A percentile compares a stretch with the other conserved stretches of the same genome.
phyloP scores from a whole-genome alignment of 2,329 filamentous ascomycete species.

The Penicillium olsonii region DNA sequence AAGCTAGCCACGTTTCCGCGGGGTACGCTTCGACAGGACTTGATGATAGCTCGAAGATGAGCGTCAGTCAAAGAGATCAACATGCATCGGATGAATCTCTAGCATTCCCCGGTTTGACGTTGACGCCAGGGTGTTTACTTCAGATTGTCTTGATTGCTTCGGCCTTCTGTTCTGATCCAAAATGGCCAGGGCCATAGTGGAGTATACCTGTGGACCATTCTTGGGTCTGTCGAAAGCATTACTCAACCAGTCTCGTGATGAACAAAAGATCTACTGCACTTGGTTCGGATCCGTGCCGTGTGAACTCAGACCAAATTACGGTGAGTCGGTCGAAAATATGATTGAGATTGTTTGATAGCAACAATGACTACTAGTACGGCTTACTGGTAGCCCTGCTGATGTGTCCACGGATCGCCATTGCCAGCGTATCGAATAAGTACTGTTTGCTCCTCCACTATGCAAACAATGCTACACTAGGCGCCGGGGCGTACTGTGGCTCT shows the following conservation, averaged over 20 bases:
- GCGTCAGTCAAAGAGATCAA: background rate
- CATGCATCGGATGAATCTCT: background rate
- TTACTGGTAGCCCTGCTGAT: too few relatives aligned
- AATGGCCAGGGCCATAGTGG: constrained; percentile 2
- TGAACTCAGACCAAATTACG: background rate
- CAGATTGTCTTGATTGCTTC: constrained; percentile 14
- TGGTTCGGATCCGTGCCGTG: background rate
- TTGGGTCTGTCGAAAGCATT: background rate
- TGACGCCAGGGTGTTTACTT: constrained; percentile 14
- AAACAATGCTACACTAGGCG: background rate
- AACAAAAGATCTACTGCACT: background rate
- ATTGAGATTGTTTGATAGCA: background rate
- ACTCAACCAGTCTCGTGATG: background rate
- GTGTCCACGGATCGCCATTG: too few relatives aligned
- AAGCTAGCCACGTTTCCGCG: constrained; percentile 24
- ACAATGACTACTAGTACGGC: too few relatives aligned
- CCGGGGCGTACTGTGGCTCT: too few relatives aligned
- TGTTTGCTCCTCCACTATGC: background rate
- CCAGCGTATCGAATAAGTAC: background rate
- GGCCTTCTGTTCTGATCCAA: background rate
- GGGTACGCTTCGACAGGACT: constrained; percentile 13
- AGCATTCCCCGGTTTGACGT: constrained; percentile 16
- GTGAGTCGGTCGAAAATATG: background rate
- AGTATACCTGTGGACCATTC: constrained; percentile 15
- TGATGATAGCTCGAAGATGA: background rate